Percentiles rank a stretch among this genome's conserved stretches.
Evolutionary conservation across 1,284 basidiomycete species (phyloP).

Genomic region (Tylopilus sp.): DNA sequence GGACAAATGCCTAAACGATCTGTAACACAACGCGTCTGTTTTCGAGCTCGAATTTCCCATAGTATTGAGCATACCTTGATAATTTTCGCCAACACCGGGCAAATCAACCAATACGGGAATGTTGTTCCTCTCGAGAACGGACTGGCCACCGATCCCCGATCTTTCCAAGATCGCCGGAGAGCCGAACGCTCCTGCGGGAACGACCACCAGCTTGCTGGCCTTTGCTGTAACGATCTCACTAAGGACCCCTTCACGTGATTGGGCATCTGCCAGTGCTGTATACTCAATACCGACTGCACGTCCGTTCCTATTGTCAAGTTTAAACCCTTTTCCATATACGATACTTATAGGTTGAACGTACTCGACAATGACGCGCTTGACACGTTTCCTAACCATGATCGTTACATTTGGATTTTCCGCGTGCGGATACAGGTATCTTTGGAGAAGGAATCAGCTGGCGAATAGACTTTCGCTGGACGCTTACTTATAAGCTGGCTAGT

Average conservation of each 20-base stretch:
- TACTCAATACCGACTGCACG: slow-evolving; percentile 57
- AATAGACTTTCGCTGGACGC: neutral
- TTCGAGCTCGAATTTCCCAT: neutral
- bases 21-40: slow-evolving; percentile 6
- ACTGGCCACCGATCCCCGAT: slow-evolving; percentile 45
- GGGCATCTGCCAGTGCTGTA: slow-evolving; percentile 38
- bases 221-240: slow-evolving; percentile 23
- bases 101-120: slow-evolving; percentile 43
- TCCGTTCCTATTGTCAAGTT: slow-evolving; percentile 35
- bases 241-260: neutral
- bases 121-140: slow-evolving; percentile 39
- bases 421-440: slow-evolving; percentile 54
- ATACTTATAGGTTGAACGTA: slow-evolving; percentile 14
- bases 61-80: slow-evolving; percentile 38
- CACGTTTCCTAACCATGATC: slow-evolving; percentile 39
- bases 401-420: slow-evolving; percentile 39
- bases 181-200: slow-evolving; percentile 51
- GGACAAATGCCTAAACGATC: slow-evolving; percentile 42
- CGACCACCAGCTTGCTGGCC: slow-evolving; percentile 44
- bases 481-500: slow-evolving; percentile 13
- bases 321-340: neutral
- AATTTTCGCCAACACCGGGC: slow-evolving; percentile 54
- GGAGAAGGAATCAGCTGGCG: neutral
- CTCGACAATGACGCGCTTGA: slow-evolving; percentile 49
- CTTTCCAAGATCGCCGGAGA: slow-evolving; percentile 52